Evolutionary conservation across 495 filamentous ascomycete species (phyloP), one percentile per base, ranked within the genome.

Genomic region (Penicillium lividum): DNA sequence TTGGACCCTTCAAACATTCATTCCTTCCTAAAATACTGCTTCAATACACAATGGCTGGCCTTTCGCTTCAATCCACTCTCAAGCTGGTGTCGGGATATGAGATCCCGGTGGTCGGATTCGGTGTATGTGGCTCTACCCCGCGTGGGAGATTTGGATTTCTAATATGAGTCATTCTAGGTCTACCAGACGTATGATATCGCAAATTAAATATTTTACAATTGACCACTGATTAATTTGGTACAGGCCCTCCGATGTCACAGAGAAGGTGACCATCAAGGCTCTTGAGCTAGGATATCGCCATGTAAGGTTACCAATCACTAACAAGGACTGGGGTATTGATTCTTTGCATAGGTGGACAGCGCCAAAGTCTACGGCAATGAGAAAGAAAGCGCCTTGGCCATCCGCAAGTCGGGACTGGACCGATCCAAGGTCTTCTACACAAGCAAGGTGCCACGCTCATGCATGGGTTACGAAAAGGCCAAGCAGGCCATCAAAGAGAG

Each of bases 41-140:
- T 5, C 15, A 45, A 43, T 22, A 31, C 8, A 73, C 34, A 51
- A 89, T 89, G 86, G 72, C 87, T 4, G 62, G 73, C 9, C 73
- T 87, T 34, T 79, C 72, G 27, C 80, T 92, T 65, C 80, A 86
- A 60, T 84, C 86, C 13, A 88, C 80, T 38, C 75, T 86, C 61
- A 86, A 84, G 65, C 76, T 93, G 72, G 83, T 84, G 59, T 91
- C 89, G 46, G 90, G 91, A 53, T 86, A 86, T 68, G 84, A 91
- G 56, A 91, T 95, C 38, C 91, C 91, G 0, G 71, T 81, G 9
- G 64, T 93, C 38, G 90, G 90, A 3, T 92, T 85, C 64, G 89
- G 88, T 50, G 87, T 89, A 80, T 67, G 85, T 77, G 16, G 11
- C 15, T 2, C 42, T 44, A 18, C n/a, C 40, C 7, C 34, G 15